A percentile compares a stretch with the other conserved stretches of the same genome.
Evolutionary conservation across 306 rosid species (phyloP).

Genomic region (Vicia villosa): DNA sequence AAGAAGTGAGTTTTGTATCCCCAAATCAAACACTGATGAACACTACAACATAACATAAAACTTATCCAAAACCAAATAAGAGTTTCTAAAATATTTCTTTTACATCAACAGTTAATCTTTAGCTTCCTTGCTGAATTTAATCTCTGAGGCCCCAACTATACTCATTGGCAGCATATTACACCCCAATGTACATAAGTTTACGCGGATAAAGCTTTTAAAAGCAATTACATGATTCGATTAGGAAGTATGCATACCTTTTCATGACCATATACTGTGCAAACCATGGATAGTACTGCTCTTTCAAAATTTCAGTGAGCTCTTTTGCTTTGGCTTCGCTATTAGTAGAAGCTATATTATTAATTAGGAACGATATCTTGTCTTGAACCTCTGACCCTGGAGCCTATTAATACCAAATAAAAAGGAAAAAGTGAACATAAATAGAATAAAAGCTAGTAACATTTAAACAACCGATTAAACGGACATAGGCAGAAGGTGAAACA

Average conservation of each 20-base stretch:
- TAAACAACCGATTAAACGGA: conserved; percentile 9
- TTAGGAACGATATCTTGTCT: conserved; percentile 93
- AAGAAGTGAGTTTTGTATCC: neutral
- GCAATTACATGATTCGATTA: conserved; percentile 17
- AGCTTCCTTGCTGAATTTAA: conserved; percentile 12
- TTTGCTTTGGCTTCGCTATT: conserved; percentile 81
- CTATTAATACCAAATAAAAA: conserved; percentile 49
- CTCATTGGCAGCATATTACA: neutral
- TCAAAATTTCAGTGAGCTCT: conserved; percentile 71
- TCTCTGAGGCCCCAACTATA: conserved; percentile 8
- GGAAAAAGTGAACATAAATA: conserved; percentile 26
- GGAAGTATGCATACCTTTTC: conserved; percentile 71
- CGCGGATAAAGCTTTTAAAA: conserved; percentile 9
- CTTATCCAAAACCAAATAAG: conserved; percentile 7
- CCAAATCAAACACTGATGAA: neutral
- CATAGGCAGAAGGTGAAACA: neutral
- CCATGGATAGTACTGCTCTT: conserved; percentile 92
- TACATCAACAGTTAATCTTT: conserved; percentile 1
- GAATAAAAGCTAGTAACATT: conserved; percentile 3
- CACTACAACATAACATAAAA: neutral
- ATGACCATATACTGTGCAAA: conserved; percentile 98
- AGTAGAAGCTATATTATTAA: conserved; percentile 76
- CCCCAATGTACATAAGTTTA: conserved; percentile 6
- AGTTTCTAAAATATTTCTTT: conserved; percentile 12
- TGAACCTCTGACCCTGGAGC: conserved; percentile 96